A percentile compares a stretch with the other conserved stretches of the same genome.
These are phyloP conservation scores for Setaria viridis DNA, from an alignment of 202 grass and related monocot species.

Conservation along the genomic window DNA sequence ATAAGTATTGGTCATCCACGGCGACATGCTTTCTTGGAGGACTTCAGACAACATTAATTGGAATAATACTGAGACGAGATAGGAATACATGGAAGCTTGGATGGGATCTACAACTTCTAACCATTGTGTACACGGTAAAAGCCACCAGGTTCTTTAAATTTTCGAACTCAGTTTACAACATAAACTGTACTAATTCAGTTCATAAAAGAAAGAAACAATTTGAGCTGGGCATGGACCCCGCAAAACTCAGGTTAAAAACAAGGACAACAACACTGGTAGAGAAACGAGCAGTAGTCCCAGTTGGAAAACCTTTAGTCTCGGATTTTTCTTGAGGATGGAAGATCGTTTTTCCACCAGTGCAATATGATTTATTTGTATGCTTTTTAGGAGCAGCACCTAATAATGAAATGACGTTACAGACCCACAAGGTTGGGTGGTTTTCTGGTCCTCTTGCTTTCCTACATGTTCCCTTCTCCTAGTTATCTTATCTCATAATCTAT, in stretches of 20 bases:
- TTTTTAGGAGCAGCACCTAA: too few species aligned
- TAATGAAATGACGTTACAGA: too few species aligned
- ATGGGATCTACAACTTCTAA: slow-evolving; percentile 28
- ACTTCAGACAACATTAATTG: slow-evolving; percentile 20
- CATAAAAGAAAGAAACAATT: neutral
- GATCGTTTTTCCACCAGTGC: too few species aligned
- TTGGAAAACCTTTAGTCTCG: too few species aligned
- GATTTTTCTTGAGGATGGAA: too few species aligned
- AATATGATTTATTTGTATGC: too few species aligned
- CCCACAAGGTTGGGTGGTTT: too few species aligned
- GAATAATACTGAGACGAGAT: slow-evolving; percentile 16
- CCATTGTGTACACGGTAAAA: slow-evolving; percentile 34
- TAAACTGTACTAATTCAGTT: neutral
- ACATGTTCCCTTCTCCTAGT: too few species aligned
- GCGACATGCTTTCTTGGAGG: slow-evolving; percentile 17
- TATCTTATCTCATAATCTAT: too few species aligned
- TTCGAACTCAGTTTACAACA: neutral
- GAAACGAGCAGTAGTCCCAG: too few species aligned
- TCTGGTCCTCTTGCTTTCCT: too few species aligned
- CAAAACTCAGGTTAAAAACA: neutral
- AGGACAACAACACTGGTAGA: neutral
- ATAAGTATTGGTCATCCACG: slow-evolving; percentile 23
- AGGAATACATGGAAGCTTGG: slow-evolving; percentile 27
- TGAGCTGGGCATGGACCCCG: neutral
- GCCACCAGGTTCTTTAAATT: neutral